Percentiles rank a stretch among this genome's conserved stretches.
These are phyloP conservation scores for Aureobasidium uvarum DNA, from an alignment of 2,329 filamentous ascomycete genomes.

Conservation along the genomic window DNA sequence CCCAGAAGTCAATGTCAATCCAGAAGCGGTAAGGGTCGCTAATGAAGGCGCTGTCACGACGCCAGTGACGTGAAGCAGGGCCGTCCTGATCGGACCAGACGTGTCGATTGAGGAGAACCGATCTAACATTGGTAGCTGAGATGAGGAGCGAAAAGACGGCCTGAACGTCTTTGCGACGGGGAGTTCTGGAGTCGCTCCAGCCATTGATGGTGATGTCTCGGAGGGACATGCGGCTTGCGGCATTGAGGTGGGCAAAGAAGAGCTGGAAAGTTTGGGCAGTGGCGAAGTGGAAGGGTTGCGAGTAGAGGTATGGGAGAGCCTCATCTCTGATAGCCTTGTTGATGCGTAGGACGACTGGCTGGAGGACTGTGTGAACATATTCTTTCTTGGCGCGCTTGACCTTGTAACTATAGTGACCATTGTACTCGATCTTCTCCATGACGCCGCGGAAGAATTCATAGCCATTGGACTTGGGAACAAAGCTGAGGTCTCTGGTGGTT, in stretches of 20 bases:
- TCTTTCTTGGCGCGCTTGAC: background rate
- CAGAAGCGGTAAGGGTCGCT: background rate
- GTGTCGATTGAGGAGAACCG: background rate
- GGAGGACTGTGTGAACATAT: background rate
- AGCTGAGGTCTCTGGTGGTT: background rate
- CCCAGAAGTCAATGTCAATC: conserved; percentile 3
- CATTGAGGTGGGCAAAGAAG: background rate
- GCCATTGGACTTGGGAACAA: background rate
- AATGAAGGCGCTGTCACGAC: background rate
- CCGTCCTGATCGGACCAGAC: background rate
- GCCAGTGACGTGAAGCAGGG: background rate
- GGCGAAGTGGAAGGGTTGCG: conserved; percentile 5
- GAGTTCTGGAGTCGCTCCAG: background rate
- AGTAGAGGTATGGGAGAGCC: background rate
- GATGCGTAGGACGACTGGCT: background rate
- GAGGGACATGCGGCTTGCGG: background rate
- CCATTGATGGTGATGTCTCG: background rate
- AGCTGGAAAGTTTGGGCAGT: background rate
- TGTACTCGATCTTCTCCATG: background rate
- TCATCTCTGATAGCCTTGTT: background rate
- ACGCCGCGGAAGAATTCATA: background rate
- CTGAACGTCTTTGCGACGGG: background rate
- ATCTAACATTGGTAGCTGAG: background rate
- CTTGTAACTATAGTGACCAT: no score
- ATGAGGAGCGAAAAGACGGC: background rate